Base-by-base conservation (phyloP, 2,329 filamentous ascomycete species). In the Talaromyces sp. region DNA sequence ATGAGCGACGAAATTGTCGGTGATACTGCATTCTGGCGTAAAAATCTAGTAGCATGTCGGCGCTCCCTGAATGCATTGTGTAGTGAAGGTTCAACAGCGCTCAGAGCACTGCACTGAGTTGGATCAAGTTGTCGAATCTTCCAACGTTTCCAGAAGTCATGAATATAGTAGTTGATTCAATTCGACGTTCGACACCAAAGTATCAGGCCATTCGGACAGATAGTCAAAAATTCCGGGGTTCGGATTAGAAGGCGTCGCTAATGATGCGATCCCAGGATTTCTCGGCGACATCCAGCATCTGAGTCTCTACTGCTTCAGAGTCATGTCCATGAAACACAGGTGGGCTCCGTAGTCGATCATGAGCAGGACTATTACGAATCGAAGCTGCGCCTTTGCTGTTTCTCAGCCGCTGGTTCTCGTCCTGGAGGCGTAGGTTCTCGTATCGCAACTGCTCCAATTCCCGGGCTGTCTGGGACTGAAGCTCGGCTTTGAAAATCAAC, bases 401-500 rank as follows among this genome's bases (percentile, higher is more conserved):
- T 54, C 64, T 66, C 46, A 69, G 58, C 29, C 66, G 66, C 3
- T 63, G 57, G 38, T 70, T 68, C 29, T 71, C 67, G 1, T 62
- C 63, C 48, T 64, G 65, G 52, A 71, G 58, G 32, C 57, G 63
- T 11, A 58, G 52, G 48, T 68, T 70, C 32, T 73, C 68, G 10
- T 65, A 61, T 26, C 52, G 61, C 27, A 71, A 57, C 2, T 59
- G 59, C 31, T 65, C 57, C 3, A 64, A 54, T 17, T 68, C 69
- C 38, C 60, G 57, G 26, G 66, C 57, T 27, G 65, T 53, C 21
- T 61, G 48, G 11, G 62, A 59, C 26, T 67, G 58, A 5, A 65
- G 63, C 48, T 70, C 66, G 3, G 67, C 59, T 53, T 68, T 63
- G 21, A 56, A 53, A 41, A 71, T 66, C 57, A 70, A 66, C 3